These are phyloP conservation scores for Aspergillus ustus DNA, from an alignment of 2,329 filamentous ascomycete genomes.

Conservation along the genomic window DNA sequence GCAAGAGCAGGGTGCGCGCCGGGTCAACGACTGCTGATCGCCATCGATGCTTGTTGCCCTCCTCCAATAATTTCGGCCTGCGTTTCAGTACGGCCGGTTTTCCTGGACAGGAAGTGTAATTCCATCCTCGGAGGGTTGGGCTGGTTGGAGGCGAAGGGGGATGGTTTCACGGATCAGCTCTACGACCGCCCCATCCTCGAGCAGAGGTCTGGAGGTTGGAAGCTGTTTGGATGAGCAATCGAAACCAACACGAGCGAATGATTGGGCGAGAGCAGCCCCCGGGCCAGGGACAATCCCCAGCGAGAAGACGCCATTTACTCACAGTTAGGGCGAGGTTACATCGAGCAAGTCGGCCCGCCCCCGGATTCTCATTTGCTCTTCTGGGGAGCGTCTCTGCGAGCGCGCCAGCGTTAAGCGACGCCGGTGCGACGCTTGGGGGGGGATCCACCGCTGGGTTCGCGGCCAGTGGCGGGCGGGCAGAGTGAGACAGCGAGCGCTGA, in stretches of 20 bases:
- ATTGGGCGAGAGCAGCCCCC: background rate
- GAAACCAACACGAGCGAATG: background rate
- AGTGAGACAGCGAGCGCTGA: background rate
- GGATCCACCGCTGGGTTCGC: background rate
- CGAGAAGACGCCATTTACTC: too few species aligned
- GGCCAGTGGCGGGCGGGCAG: background rate
- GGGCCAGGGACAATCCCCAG: too few species aligned
- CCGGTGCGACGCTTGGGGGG: conserved; percentile 3
- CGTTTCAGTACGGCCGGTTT: background rate
- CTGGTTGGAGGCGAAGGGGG: background rate
- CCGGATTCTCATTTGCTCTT: conserved; percentile 30
- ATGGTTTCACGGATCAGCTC: background rate
- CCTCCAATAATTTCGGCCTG: background rate
- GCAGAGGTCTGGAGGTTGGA: background rate
- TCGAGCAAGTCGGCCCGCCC: conserved; percentile 23
- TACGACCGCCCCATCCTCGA: background rate
- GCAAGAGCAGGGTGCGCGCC: background rate
- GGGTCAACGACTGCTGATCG: background rate
- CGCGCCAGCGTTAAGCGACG: conserved; percentile 8
- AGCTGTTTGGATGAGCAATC: background rate
- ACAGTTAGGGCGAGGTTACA: conserved; percentile 14
- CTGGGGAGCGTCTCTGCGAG: conserved; percentile 1
- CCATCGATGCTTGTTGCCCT: background rate
- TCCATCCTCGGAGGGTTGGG: background rate
- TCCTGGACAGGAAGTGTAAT: background rate